Evolutionary conservation across 148 eudicot species (phyloP).

Genomic region (Euryodendron excelsum): DNA sequence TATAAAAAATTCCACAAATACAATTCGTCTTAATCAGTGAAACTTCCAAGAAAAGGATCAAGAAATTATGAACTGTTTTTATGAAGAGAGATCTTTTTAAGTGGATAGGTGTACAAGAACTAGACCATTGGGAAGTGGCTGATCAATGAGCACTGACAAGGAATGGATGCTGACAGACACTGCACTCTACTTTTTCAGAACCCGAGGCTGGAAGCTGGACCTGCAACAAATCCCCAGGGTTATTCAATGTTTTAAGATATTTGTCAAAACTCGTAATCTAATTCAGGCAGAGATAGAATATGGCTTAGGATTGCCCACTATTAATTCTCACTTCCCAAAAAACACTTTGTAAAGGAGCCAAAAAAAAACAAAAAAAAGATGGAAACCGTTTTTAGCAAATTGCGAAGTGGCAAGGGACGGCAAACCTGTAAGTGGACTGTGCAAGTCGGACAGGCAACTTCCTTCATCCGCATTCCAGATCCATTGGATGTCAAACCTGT

Average conservation of each 20-base stretch:
- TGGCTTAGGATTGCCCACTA: not conserved
- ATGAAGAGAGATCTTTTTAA: not conserved
- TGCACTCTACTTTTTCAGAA: conserved; percentile 82
- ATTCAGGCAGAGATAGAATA: not conserved
- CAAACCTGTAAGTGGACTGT: conserved; percentile 91
- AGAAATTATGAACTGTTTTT: not conserved
- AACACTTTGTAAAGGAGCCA: not conserved
- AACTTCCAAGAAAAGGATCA: no score
- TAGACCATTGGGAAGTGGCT: not conserved
- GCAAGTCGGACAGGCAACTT: conserved; percentile 94
- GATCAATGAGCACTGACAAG: conserved; percentile 54
- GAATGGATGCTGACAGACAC: conserved; percentile 88
- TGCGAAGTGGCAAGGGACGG: not conserved
- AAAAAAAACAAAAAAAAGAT: not conserved
- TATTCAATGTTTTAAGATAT: not conserved
- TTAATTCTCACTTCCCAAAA: not conserved
- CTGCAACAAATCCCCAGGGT: conserved; percentile 33
- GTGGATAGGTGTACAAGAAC: not conserved
- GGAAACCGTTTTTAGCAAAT: not conserved
- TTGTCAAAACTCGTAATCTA: not conserved
- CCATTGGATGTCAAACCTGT: conserved; percentile 56
- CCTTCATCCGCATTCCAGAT: conserved; percentile 58
- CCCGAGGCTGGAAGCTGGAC: conserved; percentile 74
- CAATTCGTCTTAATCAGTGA: not conserved
- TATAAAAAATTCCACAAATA: not conserved